A percentile compares a stretch with the other conserved stretches of the same genome.
Evolutionary conservation across 2,329 filamentous ascomycete species (phyloP).

Genomic region (Echinosphaeria canescens): DNA sequence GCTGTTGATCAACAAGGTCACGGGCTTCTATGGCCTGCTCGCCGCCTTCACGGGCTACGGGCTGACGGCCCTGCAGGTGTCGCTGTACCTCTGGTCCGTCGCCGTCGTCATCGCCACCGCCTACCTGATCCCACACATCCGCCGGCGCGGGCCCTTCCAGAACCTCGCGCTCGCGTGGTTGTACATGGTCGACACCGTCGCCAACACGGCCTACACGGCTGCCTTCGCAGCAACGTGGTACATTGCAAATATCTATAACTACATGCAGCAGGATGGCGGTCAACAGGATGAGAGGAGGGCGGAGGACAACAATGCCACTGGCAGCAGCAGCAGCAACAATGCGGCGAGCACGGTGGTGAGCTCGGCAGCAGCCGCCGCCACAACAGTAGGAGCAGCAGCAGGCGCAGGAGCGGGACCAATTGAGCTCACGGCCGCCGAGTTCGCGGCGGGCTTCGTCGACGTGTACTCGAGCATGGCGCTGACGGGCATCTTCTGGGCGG

Average conservation of each 20-base stretch:
- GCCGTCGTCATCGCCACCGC: slow-evolving; percentile 43
- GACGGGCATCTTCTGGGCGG: slow-evolving; percentile 49
- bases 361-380: too few species aligned
- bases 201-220: slow-evolving; percentile 66
- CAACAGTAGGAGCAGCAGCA: too few species aligned
- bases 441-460: slow-evolving; percentile 21
- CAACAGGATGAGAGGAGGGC: too few species aligned
- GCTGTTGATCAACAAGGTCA: slow-evolving; percentile 80
- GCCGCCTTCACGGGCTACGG: slow-evolving; percentile 74
- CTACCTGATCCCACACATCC: slow-evolving; percentile 60
- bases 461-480: slow-evolving; percentile 57
- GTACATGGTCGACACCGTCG: slow-evolving; percentile 60
- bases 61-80: slow-evolving; percentile 64
- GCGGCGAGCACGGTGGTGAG: slow-evolving; percentile 1
- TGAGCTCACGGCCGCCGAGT: slow-evolving; percentile 4
- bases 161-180: slow-evolving; percentile 67
- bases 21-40: slow-evolving; percentile 75
- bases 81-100: slow-evolving; percentile 81
- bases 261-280: too few species aligned
- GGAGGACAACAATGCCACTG: slow-evolving; percentile 3
- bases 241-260: slow-evolving; percentile 15
- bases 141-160: slow-evolving; percentile 56
- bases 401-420: too few species aligned
- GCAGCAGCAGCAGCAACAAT: slow-evolving; percentile 1
- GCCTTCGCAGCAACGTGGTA: slow-evolving; percentile 79